Percentiles rank a stretch among this genome's conserved stretches.
Evolutionary conservation across 1,139 yeast species (phyloP).

Genomic region (Lodderomyces margitis): DNA sequence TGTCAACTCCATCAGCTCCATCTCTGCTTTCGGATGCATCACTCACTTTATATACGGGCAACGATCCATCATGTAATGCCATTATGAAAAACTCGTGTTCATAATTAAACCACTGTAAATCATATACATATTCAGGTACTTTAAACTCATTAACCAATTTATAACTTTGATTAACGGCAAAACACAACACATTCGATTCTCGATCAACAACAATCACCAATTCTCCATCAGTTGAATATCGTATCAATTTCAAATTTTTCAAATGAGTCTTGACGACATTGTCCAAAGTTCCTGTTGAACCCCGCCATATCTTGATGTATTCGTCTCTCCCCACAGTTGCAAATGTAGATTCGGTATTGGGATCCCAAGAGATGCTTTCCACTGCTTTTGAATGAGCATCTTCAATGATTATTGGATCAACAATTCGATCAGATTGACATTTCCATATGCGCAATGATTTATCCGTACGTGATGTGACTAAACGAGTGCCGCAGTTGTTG

Average conservation of each 20-base stretch:
- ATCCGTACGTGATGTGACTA: constrained; percentile 49
- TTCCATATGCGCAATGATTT: constrained; percentile 45
- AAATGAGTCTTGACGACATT: constrained; percentile 25
- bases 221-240: constrained; percentile 55
- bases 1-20: constrained; percentile 3
- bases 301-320: constrained; percentile 58
- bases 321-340: constrained; percentile 61
- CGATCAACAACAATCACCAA: constrained; percentile 50
- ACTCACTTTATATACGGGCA: constrained; percentile 25
- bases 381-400: constrained; percentile 48
- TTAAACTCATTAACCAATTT: constrained; percentile 23
- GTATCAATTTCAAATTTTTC: constrained; percentile 29
- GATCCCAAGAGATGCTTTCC: constrained; percentile 60
- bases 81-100: constrained; percentile 29
- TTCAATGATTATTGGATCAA: constrained; percentile 39
- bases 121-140: constrained; percentile 32
- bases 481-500: constrained; percentile 42
- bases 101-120: constrained; percentile 36
- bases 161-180: constrained; percentile 26
- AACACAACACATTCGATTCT: constrained; percentile 28
- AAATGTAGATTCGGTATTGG: constrained; percentile 48
- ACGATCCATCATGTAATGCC: constrained; percentile 42
- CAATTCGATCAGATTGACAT: constrained; percentile 25
- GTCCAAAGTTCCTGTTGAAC: constrained; percentile 35
- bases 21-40: constrained; percentile 8